A percentile compares a stretch with the other conserved stretches of the same genome.
phyloP scores from a whole-genome alignment of 179 eudicot genomes.

The Corrigiola litoralis region DNA sequence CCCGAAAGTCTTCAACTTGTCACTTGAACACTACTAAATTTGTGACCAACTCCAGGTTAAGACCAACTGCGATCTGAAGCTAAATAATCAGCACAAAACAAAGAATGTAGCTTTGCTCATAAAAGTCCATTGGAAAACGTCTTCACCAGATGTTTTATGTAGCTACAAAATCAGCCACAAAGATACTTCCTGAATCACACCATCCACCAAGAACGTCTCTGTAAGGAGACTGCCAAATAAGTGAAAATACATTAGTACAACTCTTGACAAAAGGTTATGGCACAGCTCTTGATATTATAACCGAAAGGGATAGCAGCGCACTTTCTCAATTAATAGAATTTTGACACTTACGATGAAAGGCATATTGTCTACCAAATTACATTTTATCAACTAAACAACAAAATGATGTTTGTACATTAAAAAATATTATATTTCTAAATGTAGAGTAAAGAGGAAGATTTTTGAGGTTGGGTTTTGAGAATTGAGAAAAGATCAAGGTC shows the following conservation, averaged over 20 bases:
- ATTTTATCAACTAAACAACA: too few relatives aligned
- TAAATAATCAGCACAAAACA: conserved; percentile 5
- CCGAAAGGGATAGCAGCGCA: too few relatives aligned
- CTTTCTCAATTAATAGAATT: too few relatives aligned
- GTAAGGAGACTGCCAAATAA: conserved; percentile 35
- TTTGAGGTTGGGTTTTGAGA: too few relatives aligned
- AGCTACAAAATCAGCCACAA: conserved; percentile 47
- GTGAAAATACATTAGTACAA: background rate
- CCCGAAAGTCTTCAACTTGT: too few relatives aligned
- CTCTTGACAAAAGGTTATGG: background rate
- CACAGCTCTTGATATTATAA: too few relatives aligned
- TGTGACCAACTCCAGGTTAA: background rate
- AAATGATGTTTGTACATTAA: too few relatives aligned
- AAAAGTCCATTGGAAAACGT: background rate
- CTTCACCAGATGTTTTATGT: background rate
- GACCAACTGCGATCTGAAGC: background rate
- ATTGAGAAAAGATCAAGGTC: background rate
- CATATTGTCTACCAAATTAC: too few relatives aligned
- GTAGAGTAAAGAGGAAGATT: too few relatives aligned
- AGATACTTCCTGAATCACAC: conserved; percentile 70
- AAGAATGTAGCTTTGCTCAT: background rate
- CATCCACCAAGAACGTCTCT: conserved; percentile 65
- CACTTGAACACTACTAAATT: too few relatives aligned
- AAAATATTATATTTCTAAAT: too few relatives aligned
- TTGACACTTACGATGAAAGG: too few relatives aligned